phyloP scores from a whole-genome alignment of 768 basidiomycete species.

The Phylloporus rhodoxanthus region DNA sequence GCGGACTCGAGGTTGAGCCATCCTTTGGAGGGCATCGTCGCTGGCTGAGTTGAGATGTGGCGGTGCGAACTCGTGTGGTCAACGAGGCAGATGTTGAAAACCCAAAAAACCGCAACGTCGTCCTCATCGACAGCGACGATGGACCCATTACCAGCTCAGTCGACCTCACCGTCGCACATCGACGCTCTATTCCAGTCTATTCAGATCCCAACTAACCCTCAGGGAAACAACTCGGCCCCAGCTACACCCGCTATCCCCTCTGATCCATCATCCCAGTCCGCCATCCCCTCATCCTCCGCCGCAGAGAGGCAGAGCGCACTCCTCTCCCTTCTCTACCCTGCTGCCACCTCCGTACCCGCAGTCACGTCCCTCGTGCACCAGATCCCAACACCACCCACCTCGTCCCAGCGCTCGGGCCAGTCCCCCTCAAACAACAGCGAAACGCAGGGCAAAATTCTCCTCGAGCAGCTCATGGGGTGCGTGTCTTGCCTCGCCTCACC shows the following conservation, averaged over 20 bases:
- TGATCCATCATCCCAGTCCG: conserved; percentile 29
- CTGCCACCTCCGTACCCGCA: conserved; percentile 34
- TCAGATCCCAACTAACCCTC: conserved; percentile 1
- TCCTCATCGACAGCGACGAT: background rate
- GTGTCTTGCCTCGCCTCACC: conserved; percentile 28
- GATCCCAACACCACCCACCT: conserved; percentile 62
- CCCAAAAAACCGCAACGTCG: background rate
- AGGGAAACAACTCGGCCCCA: conserved; percentile 39
- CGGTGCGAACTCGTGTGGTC: conserved; percentile 24
- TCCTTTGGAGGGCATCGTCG: conserved; percentile 53
- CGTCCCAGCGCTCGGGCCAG: conserved; percentile 49
- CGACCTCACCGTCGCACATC: conserved; percentile 49
- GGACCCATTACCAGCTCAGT: background rate
- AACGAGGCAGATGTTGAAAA: conserved; percentile 18
- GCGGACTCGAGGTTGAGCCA: conserved; percentile 84
- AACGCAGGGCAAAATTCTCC: conserved; percentile 63
- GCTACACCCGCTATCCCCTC: conserved; percentile 39
- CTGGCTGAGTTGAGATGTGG: background rate
- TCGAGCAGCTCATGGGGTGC: conserved; percentile 84
- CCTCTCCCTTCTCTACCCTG: conserved; percentile 59
- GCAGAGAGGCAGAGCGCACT: conserved; percentile 72
- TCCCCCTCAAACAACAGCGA: conserved; percentile 54
- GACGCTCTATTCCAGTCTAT: conserved; percentile 56
- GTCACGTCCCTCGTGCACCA: conserved; percentile 33
- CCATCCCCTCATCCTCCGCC: conserved; percentile 33